Conservation (phyloP, 257 asterid genomes). For the Schizonepeta tenuifolia region DNA sequence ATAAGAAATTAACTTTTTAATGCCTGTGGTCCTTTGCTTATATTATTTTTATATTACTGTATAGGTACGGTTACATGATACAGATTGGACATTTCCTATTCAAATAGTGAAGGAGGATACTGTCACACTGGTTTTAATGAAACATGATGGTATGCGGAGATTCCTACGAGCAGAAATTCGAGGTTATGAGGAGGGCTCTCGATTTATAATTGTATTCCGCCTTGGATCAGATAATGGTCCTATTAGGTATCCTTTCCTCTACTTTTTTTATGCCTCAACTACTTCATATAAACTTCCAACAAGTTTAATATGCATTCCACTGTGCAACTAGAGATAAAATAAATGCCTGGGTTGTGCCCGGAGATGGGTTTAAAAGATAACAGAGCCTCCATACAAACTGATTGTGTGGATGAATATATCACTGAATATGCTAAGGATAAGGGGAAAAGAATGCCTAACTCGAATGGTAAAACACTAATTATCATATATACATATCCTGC, state of each 20-base stretch:
- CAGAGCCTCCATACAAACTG: background rate
- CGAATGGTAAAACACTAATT: background rate
- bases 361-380: conserved; percentile 10
- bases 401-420: background rate
- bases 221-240: conserved; percentile 86
- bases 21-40: conserved; percentile 6
- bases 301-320: conserved; percentile 11
- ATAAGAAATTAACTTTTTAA: background rate
- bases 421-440: background rate
- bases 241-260: conserved; percentile 59
- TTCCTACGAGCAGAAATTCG: conserved; percentile 85
- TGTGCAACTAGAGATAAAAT: background rate
- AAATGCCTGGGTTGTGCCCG: background rate
- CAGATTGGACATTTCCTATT: conserved; percentile 94
- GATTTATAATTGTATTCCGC: conserved; percentile 88
- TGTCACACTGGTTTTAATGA: conserved; percentile 65
- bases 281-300: conserved; percentile 15
- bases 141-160: conserved; percentile 59
- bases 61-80: conserved; percentile 78
- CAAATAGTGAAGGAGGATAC: conserved; percentile 90
- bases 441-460: background rate
- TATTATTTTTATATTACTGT: conserved; percentile 22
- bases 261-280: conserved; percentile 25
- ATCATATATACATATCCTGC: background rate
- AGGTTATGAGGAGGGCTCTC: conserved; percentile 99